Evolutionary conservation across 139 green algal species (phyloP), one percentile per base, ranked within the genome.

Genomic region (Zygnema circumcarinatum): DNA sequence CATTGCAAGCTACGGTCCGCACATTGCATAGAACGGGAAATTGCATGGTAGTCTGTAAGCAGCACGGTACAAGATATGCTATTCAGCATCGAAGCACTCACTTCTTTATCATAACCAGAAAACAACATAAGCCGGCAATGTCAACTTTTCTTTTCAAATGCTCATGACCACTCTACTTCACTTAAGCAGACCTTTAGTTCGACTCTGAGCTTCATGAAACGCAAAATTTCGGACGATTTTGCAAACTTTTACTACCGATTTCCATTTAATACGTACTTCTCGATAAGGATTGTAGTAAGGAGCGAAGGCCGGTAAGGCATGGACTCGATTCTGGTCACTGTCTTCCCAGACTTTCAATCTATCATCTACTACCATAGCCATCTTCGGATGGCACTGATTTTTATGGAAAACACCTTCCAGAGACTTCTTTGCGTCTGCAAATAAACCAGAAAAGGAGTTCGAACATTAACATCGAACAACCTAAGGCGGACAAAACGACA

Each of bases 281-380:
- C 38, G 29, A 1, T 85, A n/a, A 0, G 87, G 87, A 38, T 85
- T 81, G 40, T 56, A 47, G 52, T 93, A 91, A 38, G 90, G 90
- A 40, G 75, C 38, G 42, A 89, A 93, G 31, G 86, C 78, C 21
- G 72, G 53, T 20, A 91, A 76, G 29, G 82, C 56, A 33, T 90
- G 41, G 16, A 93, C 79, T 41, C 88, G 75, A 36, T 31, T 21
- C 38, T 92, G 90, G 0, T 89, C 90, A 22, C n/a, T 40, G 11
- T 87, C 67, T 83, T 90, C 90, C 90, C 90, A 93, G 2, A 93
- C 86, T 31, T 89, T 85, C 41, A 88, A 38, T 20, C 90, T 47
- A 38, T 93, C 90, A 74, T 93, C 90, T 32, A 93, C n/a, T 32
- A 91, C 67, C 22, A 93, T 41, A 11, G 86, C 42, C 74, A 91